Percentiles rank a stretch among this genome's conserved stretches.
phyloP scores from a whole-genome alignment of 1,284 basidiomycete species.

The Thecaphora frezii region DNA sequence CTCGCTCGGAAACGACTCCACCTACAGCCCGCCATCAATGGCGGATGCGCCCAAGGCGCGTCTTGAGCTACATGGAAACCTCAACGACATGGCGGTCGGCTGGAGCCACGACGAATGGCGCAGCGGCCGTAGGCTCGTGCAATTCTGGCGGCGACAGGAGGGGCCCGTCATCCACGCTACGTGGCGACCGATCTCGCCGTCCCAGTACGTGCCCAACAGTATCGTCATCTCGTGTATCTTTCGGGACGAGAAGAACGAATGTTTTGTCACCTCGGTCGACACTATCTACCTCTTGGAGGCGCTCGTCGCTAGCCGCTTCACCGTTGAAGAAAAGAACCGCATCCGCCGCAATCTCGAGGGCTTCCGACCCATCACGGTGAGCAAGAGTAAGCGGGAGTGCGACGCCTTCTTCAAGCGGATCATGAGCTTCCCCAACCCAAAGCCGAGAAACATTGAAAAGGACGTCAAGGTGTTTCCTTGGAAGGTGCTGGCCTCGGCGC shows the following conservation, averaged over 20 bases:
- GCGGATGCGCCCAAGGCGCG: slow-evolving; percentile 39
- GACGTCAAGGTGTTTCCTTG: slow-evolving; percentile 97
- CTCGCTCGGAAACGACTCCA: slow-evolving; percentile 17
- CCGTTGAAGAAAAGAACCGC: slow-evolving; percentile 93
- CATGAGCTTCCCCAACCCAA: slow-evolving; percentile 91
- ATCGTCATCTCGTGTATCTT: slow-evolving; percentile 81
- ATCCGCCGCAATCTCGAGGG: slow-evolving; percentile 91
- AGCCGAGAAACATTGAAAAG: slow-evolving; percentile 95
- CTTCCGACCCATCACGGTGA: slow-evolving; percentile 84
- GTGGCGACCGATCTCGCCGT: slow-evolving; percentile 61
- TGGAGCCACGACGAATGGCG: slow-evolving; percentile 65
- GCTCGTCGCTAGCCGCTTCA: slow-evolving; percentile 78
- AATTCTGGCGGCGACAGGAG: slow-evolving; percentile 64
- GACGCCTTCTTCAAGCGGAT: slow-evolving; percentile 88
- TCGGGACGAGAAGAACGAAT: slow-evolving; percentile 74
- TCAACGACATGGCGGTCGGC: slow-evolving; percentile 63
- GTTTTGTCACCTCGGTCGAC: slow-evolving; percentile 88
- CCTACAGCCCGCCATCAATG: slow-evolving; percentile 29
- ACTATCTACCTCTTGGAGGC: slow-evolving; percentile 89
- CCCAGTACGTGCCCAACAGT: slow-evolving; percentile 61
- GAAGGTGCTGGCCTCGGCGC: slow-evolving; percentile 74
- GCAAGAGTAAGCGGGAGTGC: slow-evolving; percentile 76
- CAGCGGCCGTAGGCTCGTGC: slow-evolving; percentile 62
- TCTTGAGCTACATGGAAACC: slow-evolving; percentile 61
- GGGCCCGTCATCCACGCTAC: slow-evolving; percentile 62